A percentile compares a stretch with the other conserved stretches of the same genome.
Evolutionary conservation across 2,329 filamentous ascomycete genomes (phyloP).

Genomic region (Ceratocystis ficicola): DNA sequence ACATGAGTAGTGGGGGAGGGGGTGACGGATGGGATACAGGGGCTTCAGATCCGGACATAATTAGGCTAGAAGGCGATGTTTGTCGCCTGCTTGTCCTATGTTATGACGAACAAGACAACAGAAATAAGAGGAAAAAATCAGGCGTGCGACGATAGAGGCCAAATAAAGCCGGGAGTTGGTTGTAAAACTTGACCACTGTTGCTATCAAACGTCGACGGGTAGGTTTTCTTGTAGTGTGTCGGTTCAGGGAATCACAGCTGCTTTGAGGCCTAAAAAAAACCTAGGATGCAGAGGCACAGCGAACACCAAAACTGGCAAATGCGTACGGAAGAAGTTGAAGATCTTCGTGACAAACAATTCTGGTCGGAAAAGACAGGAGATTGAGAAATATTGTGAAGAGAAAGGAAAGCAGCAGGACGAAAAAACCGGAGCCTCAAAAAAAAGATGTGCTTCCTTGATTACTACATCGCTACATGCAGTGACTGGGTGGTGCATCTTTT

Average conservation of each 20-base stretch:
- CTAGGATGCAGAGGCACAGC: background rate
- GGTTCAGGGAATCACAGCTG: background rate
- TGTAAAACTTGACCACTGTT: background rate
- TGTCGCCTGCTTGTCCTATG: background rate
- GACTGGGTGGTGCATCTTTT: background rate
- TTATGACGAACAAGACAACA: background rate
- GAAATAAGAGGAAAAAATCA: background rate
- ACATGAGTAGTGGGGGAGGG: background rate
- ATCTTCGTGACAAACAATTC: background rate
- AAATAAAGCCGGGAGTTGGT: background rate
- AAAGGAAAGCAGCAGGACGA: background rate
- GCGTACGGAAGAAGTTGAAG: background rate
- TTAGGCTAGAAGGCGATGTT: background rate
- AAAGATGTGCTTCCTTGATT: background rate
- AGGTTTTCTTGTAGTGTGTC: background rate
- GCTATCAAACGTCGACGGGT: background rate
- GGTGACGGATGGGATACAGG: constrained; percentile 1
- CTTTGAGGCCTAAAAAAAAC: background rate
- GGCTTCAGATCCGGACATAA: constrained; percentile 4
- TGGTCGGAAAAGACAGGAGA: background rate
- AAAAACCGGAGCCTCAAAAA: constrained; percentile 13
- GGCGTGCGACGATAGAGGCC: background rate
- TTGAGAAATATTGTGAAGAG: background rate
- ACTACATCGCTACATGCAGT: background rate
- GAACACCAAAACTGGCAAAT: background rate